Base-by-base conservation (phyloP, 257 asterid genomes). In the Thymus mandschuricus region DNA sequence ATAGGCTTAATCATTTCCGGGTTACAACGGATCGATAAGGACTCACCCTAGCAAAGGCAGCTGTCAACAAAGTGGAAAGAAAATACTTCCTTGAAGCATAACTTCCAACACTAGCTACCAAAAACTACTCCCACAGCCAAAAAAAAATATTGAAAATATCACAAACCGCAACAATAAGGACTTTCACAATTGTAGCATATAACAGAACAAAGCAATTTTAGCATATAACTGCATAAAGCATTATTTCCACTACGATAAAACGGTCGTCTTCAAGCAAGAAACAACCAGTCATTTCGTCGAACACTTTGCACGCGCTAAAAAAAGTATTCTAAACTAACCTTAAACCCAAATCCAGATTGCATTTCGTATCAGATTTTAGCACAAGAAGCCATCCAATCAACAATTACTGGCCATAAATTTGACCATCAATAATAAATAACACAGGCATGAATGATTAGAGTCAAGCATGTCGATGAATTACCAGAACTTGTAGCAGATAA, bases 241-340 rank as follows among this genome's bases (percentile, higher is more conserved):
- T 10, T 31, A 38, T n/a, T 12, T 71, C 52, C 45, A 38, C 51
- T 12, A 75, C 34, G 3, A 66, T n/a, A 8, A 21, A 21, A 52
- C 5, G 10, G 50, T 6, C 45, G 3, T 10, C 21, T 11, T 31
- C 6, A 71, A 66, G 60, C 9, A 71, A 66, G 51, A 43, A 31
- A 58, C 10, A 64, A 41, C 43, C 12, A 4, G 76, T 41, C 79
- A 81, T 83, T 85, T 75, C 52, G 56, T 80, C 84, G 69, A 82
- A 76, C 79, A 64, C 3, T 49, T 71, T 12, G 45, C 43, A 46
- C 3, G 41, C 44, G 33, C 1, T 21, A 4, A 4, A 4, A 4
- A 33, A 58, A 58, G 27, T 21, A 31, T 33, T 30, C 3, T 21
- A 58, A 12, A 58, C 15, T 27, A 31, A 56, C 7, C 41, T 29